phyloP scores from a whole-genome alignment of 345 rosid species.

The Streptanthus diversifolius region DNA sequence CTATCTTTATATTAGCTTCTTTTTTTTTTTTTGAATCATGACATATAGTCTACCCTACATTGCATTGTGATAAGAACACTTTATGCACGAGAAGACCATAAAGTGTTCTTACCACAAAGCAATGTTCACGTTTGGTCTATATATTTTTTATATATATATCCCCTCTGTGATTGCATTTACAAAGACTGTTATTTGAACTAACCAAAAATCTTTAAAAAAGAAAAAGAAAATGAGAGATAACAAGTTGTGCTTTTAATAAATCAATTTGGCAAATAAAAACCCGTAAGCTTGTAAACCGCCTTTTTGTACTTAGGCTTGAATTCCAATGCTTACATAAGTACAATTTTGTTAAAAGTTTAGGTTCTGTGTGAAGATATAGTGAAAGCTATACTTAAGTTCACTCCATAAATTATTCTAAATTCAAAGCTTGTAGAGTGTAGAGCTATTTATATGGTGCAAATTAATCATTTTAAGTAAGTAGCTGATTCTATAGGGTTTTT shows the following conservation, averaged over 20 bases:
- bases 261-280: no score
- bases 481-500: background rate
- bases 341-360: background rate
- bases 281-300: slow-evolving; percentile 16
- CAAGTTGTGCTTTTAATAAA: no score
- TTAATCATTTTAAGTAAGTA: background rate
- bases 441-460: background rate
- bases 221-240: no score
- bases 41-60: no score
- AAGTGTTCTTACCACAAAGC: background rate
- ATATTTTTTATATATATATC: background rate
- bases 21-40: background rate
- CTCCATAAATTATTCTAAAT: background rate
- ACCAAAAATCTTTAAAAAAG: no score
- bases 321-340: background rate
- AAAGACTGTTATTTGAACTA: background rate
- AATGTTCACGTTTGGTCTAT: background rate
- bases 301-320: background rate
- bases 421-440: no score
- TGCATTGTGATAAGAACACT: background rate
- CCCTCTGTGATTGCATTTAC: background rate
- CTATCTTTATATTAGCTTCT: background rate
- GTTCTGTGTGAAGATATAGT: background rate
- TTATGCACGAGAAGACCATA: no score
- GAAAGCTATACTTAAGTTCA: background rate